Percentiles rank a stretch among this genome's conserved stretches.
These are phyloP conservation scores for Entonaema liquescens DNA, from an alignment of 495 filamentous ascomycete genomes.

Conservation along the genomic window DNA sequence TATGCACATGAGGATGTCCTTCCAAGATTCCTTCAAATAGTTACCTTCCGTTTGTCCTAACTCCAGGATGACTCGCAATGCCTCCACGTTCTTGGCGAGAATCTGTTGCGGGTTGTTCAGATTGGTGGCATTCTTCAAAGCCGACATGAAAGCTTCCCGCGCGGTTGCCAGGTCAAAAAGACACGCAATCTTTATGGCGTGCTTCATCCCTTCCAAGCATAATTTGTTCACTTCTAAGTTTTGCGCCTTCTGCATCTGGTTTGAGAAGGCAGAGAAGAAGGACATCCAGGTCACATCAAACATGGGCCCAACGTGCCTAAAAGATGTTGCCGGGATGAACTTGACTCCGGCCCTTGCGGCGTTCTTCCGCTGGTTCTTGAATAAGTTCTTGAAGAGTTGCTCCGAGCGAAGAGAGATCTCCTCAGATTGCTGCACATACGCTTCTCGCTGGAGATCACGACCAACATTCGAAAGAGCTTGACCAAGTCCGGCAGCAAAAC, in stretches of 20 bases:
- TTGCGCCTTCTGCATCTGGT: slow-evolving; percentile 88
- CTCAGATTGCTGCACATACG: slow-evolving; percentile 91
- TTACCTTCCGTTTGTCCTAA: slow-evolving; percentile 93
- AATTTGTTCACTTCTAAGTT: slow-evolving; percentile 89
- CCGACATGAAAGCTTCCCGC: slow-evolving; percentile 91
- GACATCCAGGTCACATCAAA: slow-evolving; percentile 99
- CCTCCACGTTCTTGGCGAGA: slow-evolving; percentile 95
- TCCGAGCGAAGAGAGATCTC: slow-evolving; percentile 75
- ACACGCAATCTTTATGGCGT: slow-evolving; percentile 91
- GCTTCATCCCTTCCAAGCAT: slow-evolving; percentile 94
- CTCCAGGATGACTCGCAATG: slow-evolving; percentile 87
- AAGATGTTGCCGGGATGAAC: slow-evolving; percentile 91
- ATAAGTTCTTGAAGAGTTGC: slow-evolving; percentile 89
- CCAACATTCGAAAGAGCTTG: slow-evolving; percentile 90
- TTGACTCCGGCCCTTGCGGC: slow-evolving; percentile 72
- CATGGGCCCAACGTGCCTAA: slow-evolving; percentile 96
- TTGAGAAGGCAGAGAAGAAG: slow-evolving; percentile 91
- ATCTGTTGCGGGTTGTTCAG: slow-evolving; percentile 95
- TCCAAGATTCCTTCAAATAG: slow-evolving; percentile 86
- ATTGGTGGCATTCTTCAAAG: slow-evolving; percentile 91
- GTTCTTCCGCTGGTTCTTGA: slow-evolving; percentile 82
- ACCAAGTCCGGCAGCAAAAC: slow-evolving; percentile 84
- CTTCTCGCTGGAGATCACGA: slow-evolving; percentile 90
- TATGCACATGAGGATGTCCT: slow-evolving; percentile 93
- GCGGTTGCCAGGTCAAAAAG: slow-evolving; percentile 91